A percentile compares a stretch with the other conserved stretches of the same genome.
Conservation (phyloP, 2,329 filamentous ascomycete genomes). For the Lachnellula occidentalis region DNA sequence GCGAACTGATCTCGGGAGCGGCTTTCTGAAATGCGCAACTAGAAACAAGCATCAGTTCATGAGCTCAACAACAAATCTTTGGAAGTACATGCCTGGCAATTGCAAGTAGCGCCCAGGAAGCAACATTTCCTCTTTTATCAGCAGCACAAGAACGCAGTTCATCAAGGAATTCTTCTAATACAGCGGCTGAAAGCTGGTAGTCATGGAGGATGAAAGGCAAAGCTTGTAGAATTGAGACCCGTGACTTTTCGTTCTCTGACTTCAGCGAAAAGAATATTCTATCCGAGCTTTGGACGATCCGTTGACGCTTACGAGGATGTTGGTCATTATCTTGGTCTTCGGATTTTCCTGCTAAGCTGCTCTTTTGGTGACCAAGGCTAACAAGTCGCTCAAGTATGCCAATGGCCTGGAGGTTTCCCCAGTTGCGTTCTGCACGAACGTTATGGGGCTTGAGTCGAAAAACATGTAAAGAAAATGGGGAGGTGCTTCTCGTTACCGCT, state of each 20-base stretch:
- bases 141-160: constrained; percentile 54
- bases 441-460: constrained; percentile 52
- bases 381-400: constrained; percentile 47
- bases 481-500: constrained; percentile 1
- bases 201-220: constrained; percentile 45
- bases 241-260: constrained; percentile 19
- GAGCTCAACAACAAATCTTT: not conserved
- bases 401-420: constrained; percentile 54
- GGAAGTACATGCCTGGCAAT: constrained; percentile 60
- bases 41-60: constrained; percentile 13
- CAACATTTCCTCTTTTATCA: constrained; percentile 62
- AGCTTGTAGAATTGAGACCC: constrained; percentile 42
- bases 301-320: constrained; percentile 29
- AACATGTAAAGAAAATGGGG: constrained; percentile 40
- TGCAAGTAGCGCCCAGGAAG: constrained; percentile 82
- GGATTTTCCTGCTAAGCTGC: constrained; percentile 2
- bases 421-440: constrained; percentile 51
- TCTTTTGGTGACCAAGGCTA: constrained; percentile 15
- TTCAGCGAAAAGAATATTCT: constrained; percentile 25
- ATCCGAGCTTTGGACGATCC: constrained; percentile 18
- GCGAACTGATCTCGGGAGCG: constrained; percentile 32
- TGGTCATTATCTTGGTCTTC: constrained; percentile 10
- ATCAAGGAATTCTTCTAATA: constrained; percentile 50
- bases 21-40: constrained; percentile 43
- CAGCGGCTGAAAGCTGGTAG: constrained; percentile 42